Percentiles rank a stretch among this genome's conserved stretches.
Conservation (phyloP, 75 land plant species). For the Larix kaempferi region DNA sequence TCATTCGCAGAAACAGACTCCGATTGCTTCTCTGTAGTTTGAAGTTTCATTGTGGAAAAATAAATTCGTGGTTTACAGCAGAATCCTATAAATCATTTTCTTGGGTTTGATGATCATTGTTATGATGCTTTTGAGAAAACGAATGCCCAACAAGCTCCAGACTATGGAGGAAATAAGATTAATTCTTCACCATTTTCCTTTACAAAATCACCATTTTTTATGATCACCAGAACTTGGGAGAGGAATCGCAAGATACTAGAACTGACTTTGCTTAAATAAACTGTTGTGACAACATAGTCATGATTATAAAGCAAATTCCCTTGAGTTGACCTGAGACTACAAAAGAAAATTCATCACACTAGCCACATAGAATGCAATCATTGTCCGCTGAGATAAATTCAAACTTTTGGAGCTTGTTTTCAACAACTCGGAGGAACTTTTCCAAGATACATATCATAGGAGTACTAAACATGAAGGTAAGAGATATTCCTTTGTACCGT, state of each 20-base stretch:
- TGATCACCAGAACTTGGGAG: slow-evolving; percentile 15
- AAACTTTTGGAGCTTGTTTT: slow-evolving; percentile 50
- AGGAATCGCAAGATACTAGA: slow-evolving; percentile 9
- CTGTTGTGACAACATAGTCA: slow-evolving; percentile 28
- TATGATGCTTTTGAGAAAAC: not conserved
- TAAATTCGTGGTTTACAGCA: not conserved
- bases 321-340: slow-evolving; percentile 58
- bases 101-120: not conserved
- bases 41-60: not conserved
- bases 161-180: slow-evolving; percentile 50
- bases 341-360: slow-evolving; percentile 58
- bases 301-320: slow-evolving; percentile 30
- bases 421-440: slow-evolving; percentile 64
- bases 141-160: slow-evolving; percentile 17
- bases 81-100: not conserved
- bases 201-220: slow-evolving; percentile 8
- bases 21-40: not conserved
- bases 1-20: not conserved
- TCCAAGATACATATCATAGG: slow-evolving; percentile 66
- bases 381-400: slow-evolving; percentile 37
- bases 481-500: no score
- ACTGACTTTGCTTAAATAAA: slow-evolving; percentile 8
- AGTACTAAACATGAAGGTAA: no score
- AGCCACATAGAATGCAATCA: slow-evolving; percentile 69
- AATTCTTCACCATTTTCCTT: slow-evolving; percentile 12